Percentiles rank a stretch among this genome's conserved stretches.
Conservation (phyloP, 805 yeast genomes). For the Candida anglica region DNA sequence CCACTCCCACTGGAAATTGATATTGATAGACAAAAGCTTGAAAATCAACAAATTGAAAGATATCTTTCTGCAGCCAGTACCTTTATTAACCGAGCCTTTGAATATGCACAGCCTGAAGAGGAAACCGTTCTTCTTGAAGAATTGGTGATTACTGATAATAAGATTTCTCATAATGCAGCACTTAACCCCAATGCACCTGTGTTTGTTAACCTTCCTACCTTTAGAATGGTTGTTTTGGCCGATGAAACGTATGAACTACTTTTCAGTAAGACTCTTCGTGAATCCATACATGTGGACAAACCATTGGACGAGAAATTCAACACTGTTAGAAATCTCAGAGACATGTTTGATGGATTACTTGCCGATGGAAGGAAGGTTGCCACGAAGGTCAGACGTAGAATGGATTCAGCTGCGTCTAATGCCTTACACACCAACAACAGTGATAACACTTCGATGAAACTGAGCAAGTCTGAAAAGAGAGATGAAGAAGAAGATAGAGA, state of each 20-base stretch:
- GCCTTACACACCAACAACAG: constrained; percentile 12
- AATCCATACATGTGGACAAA: constrained; percentile 63
- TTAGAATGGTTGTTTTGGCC: constrained; percentile 90
- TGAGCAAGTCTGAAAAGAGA: constrained; percentile 21
- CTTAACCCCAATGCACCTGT: constrained; percentile 77
- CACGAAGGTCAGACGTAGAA: constrained; percentile 78
- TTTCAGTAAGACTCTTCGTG: constrained; percentile 64
- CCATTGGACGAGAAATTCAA: constrained; percentile 45
- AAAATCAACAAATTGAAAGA: constrained; percentile 66
- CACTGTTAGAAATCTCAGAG: constrained; percentile 62
- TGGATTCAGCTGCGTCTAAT: constrained; percentile 62
- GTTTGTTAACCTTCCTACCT: constrained; percentile 75
- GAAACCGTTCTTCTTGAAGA: constrained; percentile 36
- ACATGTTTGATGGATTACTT: constrained; percentile 84
- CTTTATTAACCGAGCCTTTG: constrained; percentile 83
- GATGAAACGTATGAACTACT: constrained; percentile 90
- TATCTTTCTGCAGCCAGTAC: constrained; percentile 84
- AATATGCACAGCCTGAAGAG: constrained; percentile 75
- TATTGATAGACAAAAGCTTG: constrained; percentile 60
- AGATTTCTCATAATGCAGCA: constrained; percentile 68
- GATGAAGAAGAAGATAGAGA: constrained; percentile 48
- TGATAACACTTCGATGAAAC: constrained; percentile 22
- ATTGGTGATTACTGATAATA: constrained; percentile 27
- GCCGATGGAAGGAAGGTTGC: constrained; percentile 95
- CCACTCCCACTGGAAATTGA: constrained; percentile 55